A percentile compares a stretch with the other conserved stretches of the same genome.
These are phyloP conservation scores for Chaetoscypha palmicola DNA, from an alignment of 2,329 filamentous ascomycete species.

Conservation along the genomic window DNA sequence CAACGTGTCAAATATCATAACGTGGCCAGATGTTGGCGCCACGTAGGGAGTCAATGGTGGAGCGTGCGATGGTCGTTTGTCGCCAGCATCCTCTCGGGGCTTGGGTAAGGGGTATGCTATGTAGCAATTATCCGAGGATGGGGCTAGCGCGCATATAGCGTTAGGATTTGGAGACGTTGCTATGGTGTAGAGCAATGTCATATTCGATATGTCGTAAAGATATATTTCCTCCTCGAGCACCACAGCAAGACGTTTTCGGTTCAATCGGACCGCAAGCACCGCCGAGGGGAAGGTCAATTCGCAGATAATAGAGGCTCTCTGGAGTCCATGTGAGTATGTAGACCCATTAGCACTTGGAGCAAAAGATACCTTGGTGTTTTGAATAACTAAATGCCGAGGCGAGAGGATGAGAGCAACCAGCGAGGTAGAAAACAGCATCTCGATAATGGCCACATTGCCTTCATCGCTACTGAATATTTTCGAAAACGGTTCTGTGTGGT, in stretches of 20 bases:
- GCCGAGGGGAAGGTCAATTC: conserved; percentile 98
- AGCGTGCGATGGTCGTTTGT: conserved; percentile 66
- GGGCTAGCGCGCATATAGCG: conserved; percentile 86
- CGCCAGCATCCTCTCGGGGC: conserved; percentile 52
- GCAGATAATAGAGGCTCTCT: conserved; percentile 79
- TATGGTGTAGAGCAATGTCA: conserved; percentile 89
- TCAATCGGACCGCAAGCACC: conserved; percentile 86
- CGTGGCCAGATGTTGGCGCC: conserved; percentile 80
- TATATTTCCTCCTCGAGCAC: conserved; percentile 95
- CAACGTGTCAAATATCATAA: conserved; percentile 84
- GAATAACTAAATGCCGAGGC: conserved; percentile 85
- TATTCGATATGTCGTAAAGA: conserved; percentile 97
- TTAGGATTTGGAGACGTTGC: conserved; percentile 88
- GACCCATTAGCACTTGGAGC: not conserved
- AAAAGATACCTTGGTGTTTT: conserved; percentile 80
- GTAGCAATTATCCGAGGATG: conserved; percentile 92
- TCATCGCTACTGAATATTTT: conserved; percentile 94
- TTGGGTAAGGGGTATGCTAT: conserved; percentile 87
- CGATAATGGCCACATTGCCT: conserved; percentile 89
- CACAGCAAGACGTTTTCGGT: conserved; percentile 88
- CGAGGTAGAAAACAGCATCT: conserved; percentile 98
- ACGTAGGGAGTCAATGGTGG: conserved; percentile 74
- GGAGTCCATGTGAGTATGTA: conserved; percentile 9
- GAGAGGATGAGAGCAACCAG: conserved; percentile 90
- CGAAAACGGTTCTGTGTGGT: conserved; percentile 91